A percentile compares a stretch with the other conserved stretches of the same genome.
These are phyloP conservation scores for Phellinidium pouzarii DNA, from an alignment of 1,284 basidiomycete genomes.

Conservation along the genomic window DNA sequence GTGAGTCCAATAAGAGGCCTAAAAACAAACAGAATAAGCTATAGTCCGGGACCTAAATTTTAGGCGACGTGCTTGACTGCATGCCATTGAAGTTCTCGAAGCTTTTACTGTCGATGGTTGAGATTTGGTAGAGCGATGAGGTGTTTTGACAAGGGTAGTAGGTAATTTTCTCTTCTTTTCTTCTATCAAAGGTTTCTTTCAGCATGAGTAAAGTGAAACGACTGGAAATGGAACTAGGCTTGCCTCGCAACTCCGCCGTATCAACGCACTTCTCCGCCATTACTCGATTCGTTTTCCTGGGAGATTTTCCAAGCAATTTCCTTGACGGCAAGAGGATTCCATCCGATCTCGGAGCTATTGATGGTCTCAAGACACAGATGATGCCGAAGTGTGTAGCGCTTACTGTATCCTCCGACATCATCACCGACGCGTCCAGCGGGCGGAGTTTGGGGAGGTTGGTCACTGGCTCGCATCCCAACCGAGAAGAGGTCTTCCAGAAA, in stretches of 20 bases:
- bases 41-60: neutral
- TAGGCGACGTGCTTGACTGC: slow-evolving; percentile 7
- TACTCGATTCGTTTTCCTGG: slow-evolving; percentile 7
- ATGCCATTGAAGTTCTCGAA: neutral
- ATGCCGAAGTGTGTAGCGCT: neutral
- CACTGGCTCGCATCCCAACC: neutral
- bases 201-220: neutral
- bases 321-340: neutral
- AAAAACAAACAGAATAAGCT: neutral
- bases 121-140: neutral
- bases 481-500: slow-evolving; percentile 3
- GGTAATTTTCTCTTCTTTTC: neutral
- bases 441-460: neutral
- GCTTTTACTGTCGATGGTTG: neutral
- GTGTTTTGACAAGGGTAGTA: neutral
- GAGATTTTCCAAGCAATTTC: neutral
- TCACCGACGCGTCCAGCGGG: neutral
- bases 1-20: slow-evolving; percentile 4
- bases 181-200: neutral
- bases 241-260: neutral
- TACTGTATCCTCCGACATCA: neutral
- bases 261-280: slow-evolving; percentile 8
- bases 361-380: neutral
- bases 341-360: neutral
- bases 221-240: neutral